Percentiles rank a stretch among this genome's conserved stretches.
phyloP scores from a whole-genome alignment of 352 stramenopile genomes.

The Phytophthora boehmeriae region DNA sequence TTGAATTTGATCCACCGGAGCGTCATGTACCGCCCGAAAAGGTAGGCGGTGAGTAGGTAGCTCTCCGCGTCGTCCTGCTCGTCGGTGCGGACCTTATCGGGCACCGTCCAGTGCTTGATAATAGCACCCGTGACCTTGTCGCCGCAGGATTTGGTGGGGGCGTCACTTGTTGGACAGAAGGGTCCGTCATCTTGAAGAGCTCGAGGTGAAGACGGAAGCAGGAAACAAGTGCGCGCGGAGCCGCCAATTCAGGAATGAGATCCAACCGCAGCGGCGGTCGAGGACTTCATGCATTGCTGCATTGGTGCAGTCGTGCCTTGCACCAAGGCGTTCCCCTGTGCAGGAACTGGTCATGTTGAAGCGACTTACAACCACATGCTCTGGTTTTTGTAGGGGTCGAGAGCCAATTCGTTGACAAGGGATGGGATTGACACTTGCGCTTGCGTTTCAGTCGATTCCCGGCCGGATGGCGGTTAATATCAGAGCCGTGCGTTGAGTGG shows the following conservation, averaged over 20 bases:
- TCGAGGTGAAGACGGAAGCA: background rate
- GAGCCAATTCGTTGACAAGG: background rate
- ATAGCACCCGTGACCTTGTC: conserved; percentile 31
- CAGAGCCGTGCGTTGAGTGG: too few species aligned
- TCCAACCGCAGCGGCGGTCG: background rate
- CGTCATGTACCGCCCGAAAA: conserved; percentile 58
- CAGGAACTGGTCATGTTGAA: conserved; percentile 15
- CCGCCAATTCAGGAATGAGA: conserved; percentile 38
- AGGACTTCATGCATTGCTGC: background rate
- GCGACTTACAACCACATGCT: conserved; percentile 16
- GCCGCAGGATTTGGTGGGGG: conserved; percentile 33
- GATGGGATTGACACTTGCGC: background rate
- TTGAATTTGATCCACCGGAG: conserved; percentile 52
- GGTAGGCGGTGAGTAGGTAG: conserved; percentile 57
- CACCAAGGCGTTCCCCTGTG: too few species aligned
- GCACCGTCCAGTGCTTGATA: conserved; percentile 60
- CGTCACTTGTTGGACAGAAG: conserved; percentile 30
- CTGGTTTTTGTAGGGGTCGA: conserved; percentile 8
- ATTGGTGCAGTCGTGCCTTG: too few species aligned
- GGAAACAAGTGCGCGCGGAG: conserved; percentile 20
- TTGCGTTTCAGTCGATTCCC: conserved; percentile 32
- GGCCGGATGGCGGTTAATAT: too few species aligned
- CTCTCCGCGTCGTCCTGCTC: conserved; percentile 62
- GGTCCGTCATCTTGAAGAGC: conserved; percentile 28
- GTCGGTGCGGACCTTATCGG: conserved; percentile 47